Percentiles rank a stretch among this genome's conserved stretches.
Evolutionary conservation across 768 basidiomycete genomes (phyloP).

Genomic region (Boletellus ananas): DNA sequence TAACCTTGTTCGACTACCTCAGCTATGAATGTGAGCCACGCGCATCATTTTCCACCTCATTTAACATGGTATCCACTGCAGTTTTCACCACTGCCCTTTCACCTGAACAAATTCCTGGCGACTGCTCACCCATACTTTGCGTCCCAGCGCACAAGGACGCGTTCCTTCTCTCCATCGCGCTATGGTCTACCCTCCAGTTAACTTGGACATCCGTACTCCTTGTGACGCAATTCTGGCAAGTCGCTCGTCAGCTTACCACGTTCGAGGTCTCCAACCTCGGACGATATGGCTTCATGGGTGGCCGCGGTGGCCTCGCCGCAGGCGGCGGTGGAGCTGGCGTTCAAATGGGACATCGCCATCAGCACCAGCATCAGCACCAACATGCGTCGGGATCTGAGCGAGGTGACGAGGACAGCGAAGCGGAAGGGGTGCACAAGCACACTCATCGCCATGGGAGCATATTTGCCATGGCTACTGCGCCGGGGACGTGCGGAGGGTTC

Average conservation of each 20-base stretch:
- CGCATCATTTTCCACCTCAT: not conserved
- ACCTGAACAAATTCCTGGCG: conserved; percentile 1
- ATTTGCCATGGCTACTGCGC: conserved; percentile 32
- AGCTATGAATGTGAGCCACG: conserved; percentile 68
- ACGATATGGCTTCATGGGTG: conserved; percentile 96
- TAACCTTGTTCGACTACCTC: conserved; percentile 79
- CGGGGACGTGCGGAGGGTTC: conserved; percentile 48
- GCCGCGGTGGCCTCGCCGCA: conserved; percentile 68
- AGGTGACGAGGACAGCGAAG: conserved; percentile 41
- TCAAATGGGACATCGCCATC: conserved; percentile 79
- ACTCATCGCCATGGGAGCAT: conserved; percentile 41
- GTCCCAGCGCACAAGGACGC: conserved; percentile 66
- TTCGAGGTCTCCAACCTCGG: conserved; percentile 94
- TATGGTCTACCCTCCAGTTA: conserved; percentile 93
- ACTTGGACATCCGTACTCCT: conserved; percentile 90
- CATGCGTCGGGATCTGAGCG: conserved; percentile 39
- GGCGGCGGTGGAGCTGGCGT: conserved; percentile 50
- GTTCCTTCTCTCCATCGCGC: conserved; percentile 77
- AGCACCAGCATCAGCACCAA: conserved; percentile 11
- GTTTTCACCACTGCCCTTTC: conserved; percentile 49
- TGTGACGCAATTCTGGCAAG: conserved; percentile 85
- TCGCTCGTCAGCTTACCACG: conserved; percentile 92
- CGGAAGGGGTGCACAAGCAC: conserved; percentile 38
- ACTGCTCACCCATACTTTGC: conserved; percentile 51
- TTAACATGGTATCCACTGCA: conserved; percentile 23